phyloP scores from a whole-genome alignment of 2,329 filamentous ascomycete genomes.

The Zelopaecilomyces penicillatus region DNA sequence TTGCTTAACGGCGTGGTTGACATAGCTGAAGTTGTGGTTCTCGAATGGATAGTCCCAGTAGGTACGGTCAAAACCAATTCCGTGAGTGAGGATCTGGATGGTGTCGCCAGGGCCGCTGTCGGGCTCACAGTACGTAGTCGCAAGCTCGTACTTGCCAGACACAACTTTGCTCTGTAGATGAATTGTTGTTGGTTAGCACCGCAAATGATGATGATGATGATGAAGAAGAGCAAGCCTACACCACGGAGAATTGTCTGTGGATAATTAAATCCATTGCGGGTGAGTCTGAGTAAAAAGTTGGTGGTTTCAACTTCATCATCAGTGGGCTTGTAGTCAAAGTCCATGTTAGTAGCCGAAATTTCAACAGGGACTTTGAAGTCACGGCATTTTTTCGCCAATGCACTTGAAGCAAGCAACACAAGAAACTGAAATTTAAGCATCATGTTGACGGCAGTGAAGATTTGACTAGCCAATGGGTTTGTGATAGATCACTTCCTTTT shows the following conservation, averaged over 20 bases:
- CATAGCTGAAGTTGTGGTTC: constrained; percentile 54
- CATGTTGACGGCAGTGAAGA: constrained; percentile 7
- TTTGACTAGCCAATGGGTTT: no score
- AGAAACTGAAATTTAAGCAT: constrained; percentile 5
- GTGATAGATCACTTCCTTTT: no score
- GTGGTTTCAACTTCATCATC: constrained; percentile 48
- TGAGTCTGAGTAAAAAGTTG: constrained; percentile 44
- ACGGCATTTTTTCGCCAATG: constrained; percentile 29
- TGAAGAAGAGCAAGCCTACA: constrained; percentile 19
- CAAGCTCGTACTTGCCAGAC: constrained; percentile 44
- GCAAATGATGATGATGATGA: background rate
- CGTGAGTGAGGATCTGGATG: constrained; percentile 34
- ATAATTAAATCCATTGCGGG: constrained; percentile 42
- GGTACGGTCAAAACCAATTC: constrained; percentile 33
- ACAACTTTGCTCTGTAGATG: constrained; percentile 37
- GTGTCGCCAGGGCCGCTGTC: constrained; percentile 30
- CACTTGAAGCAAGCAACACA: constrained; percentile 17
- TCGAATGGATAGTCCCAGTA: constrained; percentile 56
- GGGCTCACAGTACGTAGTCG: constrained; percentile 53
- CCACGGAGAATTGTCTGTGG: constrained; percentile 35
- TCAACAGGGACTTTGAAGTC: constrained; percentile 49
- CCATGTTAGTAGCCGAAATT: constrained; percentile 44
- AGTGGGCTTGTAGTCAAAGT: constrained; percentile 42
- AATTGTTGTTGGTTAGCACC: background rate
- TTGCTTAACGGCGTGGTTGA: constrained; percentile 43